These are phyloP conservation scores for Adansonia grandidieri DNA, from an alignment of 441 rosid genomes.

Conservation along the genomic window DNA sequence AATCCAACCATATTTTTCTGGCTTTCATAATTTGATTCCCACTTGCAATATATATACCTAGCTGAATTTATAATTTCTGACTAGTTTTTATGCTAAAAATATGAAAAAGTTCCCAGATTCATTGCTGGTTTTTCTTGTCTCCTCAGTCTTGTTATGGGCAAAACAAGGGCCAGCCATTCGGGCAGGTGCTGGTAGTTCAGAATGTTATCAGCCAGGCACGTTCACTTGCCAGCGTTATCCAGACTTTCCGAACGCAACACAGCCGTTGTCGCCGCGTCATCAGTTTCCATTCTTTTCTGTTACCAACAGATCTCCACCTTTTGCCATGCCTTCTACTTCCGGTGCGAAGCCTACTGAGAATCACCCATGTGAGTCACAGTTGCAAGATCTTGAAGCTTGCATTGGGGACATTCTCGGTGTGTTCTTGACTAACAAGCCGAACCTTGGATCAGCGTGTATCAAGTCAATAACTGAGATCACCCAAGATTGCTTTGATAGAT, in stretches of 20 bases:
- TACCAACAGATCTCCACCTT: neutral
- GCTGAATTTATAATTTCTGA: neutral
- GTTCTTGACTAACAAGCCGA: neutral
- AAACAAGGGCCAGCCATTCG: conserved; percentile 4
- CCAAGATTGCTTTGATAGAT: conserved; percentile 18
- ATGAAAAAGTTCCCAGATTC: neutral
- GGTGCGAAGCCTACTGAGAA: neutral
- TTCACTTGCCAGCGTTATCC: neutral
- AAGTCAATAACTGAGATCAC: conserved; percentile 6
- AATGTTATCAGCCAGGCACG: neutral
- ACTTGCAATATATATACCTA: neutral
- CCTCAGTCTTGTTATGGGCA: conserved; percentile 10
- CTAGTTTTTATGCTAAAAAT: neutral
- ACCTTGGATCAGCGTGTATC: neutral
- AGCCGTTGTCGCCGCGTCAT: neutral
- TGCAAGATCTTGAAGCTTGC: conserved; percentile 7
- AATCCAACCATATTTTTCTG: conserved; percentile 6
- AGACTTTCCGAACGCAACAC: neutral
- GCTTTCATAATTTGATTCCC: neutral
- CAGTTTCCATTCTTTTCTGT: conserved; percentile 13
- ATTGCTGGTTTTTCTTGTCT: neutral
- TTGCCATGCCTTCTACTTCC: neutral
- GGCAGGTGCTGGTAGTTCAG: neutral
- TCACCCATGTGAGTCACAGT: neutral
- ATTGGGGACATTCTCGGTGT: neutral